Conservation (phyloP, 208 protist genomes). For the Leishmania braziliensis region DNA sequence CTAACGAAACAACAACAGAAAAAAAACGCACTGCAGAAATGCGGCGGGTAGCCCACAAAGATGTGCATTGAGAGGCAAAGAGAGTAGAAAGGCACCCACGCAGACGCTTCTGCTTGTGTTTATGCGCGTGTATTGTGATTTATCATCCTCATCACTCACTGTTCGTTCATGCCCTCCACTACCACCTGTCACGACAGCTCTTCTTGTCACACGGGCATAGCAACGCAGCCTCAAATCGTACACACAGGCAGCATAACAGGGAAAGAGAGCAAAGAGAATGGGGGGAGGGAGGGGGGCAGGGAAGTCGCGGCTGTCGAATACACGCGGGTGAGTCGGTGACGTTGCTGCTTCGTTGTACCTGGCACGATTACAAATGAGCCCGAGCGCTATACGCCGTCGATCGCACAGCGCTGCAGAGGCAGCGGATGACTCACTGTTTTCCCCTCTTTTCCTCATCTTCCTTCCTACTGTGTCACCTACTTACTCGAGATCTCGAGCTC, state of each 20-base stretch:
- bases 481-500: constrained; percentile 93
- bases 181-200: not conserved
- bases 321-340: too few species aligned
- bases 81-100: not conserved
- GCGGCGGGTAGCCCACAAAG: not conserved
- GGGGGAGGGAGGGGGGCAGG: not conserved
- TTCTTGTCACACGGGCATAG: not conserved
- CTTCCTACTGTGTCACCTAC: constrained; percentile 14
- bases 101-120: not conserved
- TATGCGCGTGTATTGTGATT: not conserved
- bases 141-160: not conserved
- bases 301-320: not conserved
- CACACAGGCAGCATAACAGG: not conserved
- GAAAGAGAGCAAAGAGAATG: not conserved
- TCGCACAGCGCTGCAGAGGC: not conserved
- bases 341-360: not conserved
- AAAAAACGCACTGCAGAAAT: not conserved
- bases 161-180: not conserved
- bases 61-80: not conserved
- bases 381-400: not conserved
- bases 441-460: not conserved
- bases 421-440: not conserved
- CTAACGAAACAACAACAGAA: not conserved
- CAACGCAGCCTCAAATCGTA: not conserved
- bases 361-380: too few species aligned